A percentile compares a stretch with the other conserved stretches of the same genome.
phyloP scores from a whole-genome alignment of 257 asterid genomes.

The Primulina eburnea region DNA sequence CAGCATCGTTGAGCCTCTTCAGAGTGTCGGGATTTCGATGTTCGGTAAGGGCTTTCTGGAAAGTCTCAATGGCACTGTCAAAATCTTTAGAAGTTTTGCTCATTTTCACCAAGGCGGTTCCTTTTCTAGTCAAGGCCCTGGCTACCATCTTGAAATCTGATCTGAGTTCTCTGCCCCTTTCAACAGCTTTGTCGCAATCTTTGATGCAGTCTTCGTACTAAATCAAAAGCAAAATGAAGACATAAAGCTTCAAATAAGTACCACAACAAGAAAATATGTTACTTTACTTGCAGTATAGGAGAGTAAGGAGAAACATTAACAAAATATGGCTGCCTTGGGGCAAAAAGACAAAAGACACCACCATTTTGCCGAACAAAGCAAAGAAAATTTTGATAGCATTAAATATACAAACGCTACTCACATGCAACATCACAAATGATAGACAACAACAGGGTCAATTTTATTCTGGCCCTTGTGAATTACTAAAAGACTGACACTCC shows the following conservation, averaged over 20 bases:
- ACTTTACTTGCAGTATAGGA: not conserved
- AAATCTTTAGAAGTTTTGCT: constrained; percentile 74
- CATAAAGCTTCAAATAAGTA: not conserved
- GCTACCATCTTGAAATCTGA: constrained; percentile 88
- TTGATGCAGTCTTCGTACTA: constrained; percentile 80
- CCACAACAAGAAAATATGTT: too few species aligned
- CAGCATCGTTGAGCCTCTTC: constrained; percentile 86
- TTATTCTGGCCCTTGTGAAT: not conserved
- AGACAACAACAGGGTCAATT: not conserved
- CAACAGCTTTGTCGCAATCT: constrained; percentile 95
- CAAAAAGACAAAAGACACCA: not conserved
- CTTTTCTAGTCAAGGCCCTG: constrained; percentile 90
- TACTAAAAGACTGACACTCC: too few species aligned
- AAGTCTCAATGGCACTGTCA: constrained; percentile 78
- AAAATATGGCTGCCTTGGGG: not conserved
- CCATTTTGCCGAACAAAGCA: not conserved
- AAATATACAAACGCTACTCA: not conserved
- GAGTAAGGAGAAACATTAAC: not conserved
- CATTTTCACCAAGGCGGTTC: constrained; percentile 77
- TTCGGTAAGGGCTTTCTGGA: constrained; percentile 92
- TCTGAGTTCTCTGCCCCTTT: constrained; percentile 87
- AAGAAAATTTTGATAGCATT: not conserved
- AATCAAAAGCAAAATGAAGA: not conserved
- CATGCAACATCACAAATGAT: not conserved
- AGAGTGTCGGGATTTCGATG: constrained; percentile 93